Evolutionary conservation across 2,329 filamentous ascomycete genomes (phyloP), one percentile per base, ranked within the genome.

Genomic region (Grosmannia huntii): DNA sequence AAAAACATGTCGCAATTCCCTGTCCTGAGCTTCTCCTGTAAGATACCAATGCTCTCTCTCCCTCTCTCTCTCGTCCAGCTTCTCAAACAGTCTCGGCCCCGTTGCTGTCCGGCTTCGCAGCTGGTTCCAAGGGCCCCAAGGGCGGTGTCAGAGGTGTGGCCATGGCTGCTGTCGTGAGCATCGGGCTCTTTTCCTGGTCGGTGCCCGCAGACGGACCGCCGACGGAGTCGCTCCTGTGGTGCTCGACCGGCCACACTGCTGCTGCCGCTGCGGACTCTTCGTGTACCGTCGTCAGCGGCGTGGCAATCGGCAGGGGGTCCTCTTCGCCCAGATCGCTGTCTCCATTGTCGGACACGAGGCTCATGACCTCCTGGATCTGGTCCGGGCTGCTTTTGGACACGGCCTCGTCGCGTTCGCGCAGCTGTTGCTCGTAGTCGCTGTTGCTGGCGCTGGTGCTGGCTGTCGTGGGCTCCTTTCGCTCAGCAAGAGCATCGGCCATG

Each of bases 271-370:
- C 53, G 1, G 46, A 48, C 19, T 61, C 61, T 10, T 60, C 60
- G 38, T 56, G 52, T 0, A 53, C 31, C 3, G 49, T 53, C 1
- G 58, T 46, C n/a, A 61, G 31, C 1, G 63, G 63, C 25, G 63
- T 63, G n/a, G 59, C 48, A 44, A 63, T 55, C 1, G 59, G 50
- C 25, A 56, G 61, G 1, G 53, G 60, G 14, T 60, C 61, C 38
- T 58, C 58, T 14, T 61, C 61, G 56, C 59, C 57, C n/a, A 62
- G 53, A 21, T 63, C 62, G 58, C 61, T 61, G 28, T 62, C 61
- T 51, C 61, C 62, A n/a, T 62, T 62, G 60, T 63, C 62, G 1
- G 62, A 62, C 33, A 63, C 62, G 1, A 63, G 60, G 44, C 62
- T 63, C 57, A 63, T 61, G 12, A 60, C 58, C 27, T 63, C 62